Evolutionary conservation across 2,329 filamentous ascomycete species (phyloP).

Genomic region (Fusarium sp.): DNA sequence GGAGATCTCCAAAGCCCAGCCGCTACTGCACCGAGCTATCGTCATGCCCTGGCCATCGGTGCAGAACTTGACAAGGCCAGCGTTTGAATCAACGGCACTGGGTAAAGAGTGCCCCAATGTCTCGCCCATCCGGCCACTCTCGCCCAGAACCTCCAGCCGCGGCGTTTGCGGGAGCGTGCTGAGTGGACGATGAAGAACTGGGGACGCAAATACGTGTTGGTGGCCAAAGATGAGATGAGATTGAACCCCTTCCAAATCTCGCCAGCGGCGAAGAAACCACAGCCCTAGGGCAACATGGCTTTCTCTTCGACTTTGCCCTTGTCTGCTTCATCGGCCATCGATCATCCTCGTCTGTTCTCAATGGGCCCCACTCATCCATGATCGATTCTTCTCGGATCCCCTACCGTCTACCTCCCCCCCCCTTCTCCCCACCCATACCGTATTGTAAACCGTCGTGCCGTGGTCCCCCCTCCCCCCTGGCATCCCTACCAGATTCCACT

Average conservation of each 20-base stretch:
- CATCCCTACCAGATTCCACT: slow-evolving; percentile 39
- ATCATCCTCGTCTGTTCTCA: slow-evolving; percentile 38
- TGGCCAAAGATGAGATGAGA: slow-evolving; percentile 26
- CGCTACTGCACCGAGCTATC: slow-evolving; percentile 48
- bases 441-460: slow-evolving; percentile 42
- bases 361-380: slow-evolving; percentile 43
- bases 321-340: slow-evolving; percentile 40
- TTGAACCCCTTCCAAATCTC: slow-evolving; percentile 31
- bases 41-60: slow-evolving; percentile 45
- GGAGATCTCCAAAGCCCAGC: slow-evolving; percentile 49
- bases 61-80: slow-evolving; percentile 37
- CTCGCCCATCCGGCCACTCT: slow-evolving; percentile 33
- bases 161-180: neutral
- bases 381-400: slow-evolving; percentile 46
- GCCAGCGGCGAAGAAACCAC: slow-evolving; percentile 28
- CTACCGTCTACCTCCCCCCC: too few relatives aligned
- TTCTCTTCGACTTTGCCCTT: slow-evolving; percentile 32
- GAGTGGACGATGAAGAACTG: slow-evolving; percentile 7
- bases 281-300: slow-evolving; percentile 41
- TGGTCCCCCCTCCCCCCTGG: slow-evolving; percentile 35
- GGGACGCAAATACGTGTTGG: slow-evolving; percentile 1
- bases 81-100: slow-evolving; percentile 34
- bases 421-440: slow-evolving; percentile 38
- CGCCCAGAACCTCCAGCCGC: slow-evolving; percentile 10
- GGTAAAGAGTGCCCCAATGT: slow-evolving; percentile 32